Evolutionary conservation across 2,329 filamentous ascomycete species (phyloP).

Genomic region (Botryotinia calthae): DNA sequence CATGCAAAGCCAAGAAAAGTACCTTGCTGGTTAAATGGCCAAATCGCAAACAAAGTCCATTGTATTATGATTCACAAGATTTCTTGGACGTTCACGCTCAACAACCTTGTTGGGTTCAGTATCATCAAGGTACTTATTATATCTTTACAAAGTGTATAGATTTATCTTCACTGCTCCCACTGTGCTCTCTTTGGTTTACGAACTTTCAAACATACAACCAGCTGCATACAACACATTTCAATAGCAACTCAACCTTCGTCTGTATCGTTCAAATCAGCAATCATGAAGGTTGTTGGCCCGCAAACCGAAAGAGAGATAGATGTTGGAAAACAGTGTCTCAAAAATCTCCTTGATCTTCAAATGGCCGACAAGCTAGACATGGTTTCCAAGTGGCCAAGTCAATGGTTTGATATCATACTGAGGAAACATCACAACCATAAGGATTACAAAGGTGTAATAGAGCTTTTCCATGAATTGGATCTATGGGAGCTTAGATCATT

Average conservation of each 20-base stretch:
- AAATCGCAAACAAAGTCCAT: background rate
- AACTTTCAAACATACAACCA: background rate
- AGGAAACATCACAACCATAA: background rate
- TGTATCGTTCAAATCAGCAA: background rate
- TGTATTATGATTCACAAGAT: background rate
- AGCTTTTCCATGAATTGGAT: background rate
- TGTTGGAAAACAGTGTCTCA: background rate
- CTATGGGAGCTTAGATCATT: background rate
- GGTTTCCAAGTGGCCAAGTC: conserved; percentile 14
- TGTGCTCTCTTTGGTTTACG: background rate
- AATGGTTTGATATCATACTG: background rate
- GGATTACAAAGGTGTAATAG: conserved; percentile 8
- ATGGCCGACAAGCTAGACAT: background rate
- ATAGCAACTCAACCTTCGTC: background rate
- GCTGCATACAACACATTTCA: background rate
- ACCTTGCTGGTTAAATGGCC: conserved; percentile 6
- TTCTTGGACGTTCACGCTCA: background rate
- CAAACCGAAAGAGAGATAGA: background rate
- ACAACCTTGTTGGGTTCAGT: conserved; percentile 10
- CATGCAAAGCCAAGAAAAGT: conserved; percentile 1
- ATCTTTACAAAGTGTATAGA: background rate
- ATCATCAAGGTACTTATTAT: conserved; percentile 14
- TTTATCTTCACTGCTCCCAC: background rate
- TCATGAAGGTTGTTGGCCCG: conserved; percentile 6
- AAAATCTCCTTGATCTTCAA: background rate